Conservation (phyloP, 2,329 filamentous ascomycete species). For the Alternaria infectoria region DNA sequence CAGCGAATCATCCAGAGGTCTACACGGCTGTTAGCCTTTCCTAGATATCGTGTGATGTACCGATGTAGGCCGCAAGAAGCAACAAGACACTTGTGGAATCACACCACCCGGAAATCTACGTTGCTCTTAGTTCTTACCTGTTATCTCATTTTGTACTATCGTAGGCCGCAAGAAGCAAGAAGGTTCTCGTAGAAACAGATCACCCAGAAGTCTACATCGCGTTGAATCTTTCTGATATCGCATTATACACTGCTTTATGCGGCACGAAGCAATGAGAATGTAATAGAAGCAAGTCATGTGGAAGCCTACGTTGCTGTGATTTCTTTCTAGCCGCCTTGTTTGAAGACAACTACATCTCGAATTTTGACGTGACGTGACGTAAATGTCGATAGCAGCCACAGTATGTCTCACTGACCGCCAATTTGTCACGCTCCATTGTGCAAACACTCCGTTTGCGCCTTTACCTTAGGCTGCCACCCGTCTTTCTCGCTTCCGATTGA, state of each 20-base stretch:
- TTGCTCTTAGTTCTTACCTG: neutral
- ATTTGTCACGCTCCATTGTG: neutral
- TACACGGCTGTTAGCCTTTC: neutral
- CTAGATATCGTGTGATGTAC: accelerated
- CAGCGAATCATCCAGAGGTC: neutral
- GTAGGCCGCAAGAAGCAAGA: neutral
- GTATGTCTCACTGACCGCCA: too few species aligned
- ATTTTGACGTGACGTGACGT: neutral
- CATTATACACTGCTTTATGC: neutral
- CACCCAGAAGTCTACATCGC: neutral
- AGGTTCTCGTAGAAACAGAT: neutral
- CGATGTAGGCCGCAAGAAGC: neutral
- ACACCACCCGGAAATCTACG: neutral
- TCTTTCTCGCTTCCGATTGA: neutral
- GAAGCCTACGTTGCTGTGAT: neutral
- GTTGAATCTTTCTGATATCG: neutral
- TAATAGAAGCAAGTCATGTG: neutral
- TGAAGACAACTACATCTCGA: neutral
- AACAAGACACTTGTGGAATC: neutral
- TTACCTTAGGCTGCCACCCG: neutral
- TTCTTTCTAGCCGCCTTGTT: neutral
- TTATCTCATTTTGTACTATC: neutral
- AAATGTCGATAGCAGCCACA: neutral
- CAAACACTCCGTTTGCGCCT: neutral
- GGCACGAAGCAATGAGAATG: neutral